Base-by-base conservation (phyloP, 768 basidiomycete species). In the Suillus alpinus region DNA sequence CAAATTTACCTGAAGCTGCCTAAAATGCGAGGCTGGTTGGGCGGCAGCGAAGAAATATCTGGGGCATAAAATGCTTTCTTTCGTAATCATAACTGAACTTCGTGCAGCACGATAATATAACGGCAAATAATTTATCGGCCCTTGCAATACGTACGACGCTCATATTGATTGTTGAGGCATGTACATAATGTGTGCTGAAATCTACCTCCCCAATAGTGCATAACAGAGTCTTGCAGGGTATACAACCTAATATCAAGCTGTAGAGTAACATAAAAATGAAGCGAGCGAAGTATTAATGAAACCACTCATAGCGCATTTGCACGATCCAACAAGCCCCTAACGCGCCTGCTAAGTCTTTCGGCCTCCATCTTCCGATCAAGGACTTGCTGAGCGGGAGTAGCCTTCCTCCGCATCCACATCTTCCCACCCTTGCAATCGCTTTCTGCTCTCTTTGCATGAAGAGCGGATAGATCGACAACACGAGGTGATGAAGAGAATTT, bases 351-450 rank as follows among this genome's bases (percentile, higher is more conserved):
- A 68, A 95, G 69, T 59, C 81, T 80, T 72, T 92, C 91, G 8
- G 83, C 92, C 73, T 93, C 86, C 79, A 83, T 74, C 75, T 86
- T 89, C 62, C 89, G 80, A 71, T 93, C 88, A 76, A 81, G 77
- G 10, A 97, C 80, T 69, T 95, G 94, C 63, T 91, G 84, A 31
- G 88, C 89, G 16, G 95, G 94, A 59, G 82, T 87, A 68, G 86
- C 83, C 79, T 88, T 92, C 78, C 82, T 85, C 32, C 91, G 89
- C 71, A 90, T 76, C 95, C 95, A 96, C 26, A 82, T 81, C 65
- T 81, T 81, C 39, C 78, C 80, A 56, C 59, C 61, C 65, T 72
- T 69, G 40, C 76, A 76, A 50, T 81, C 81, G 32, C 76, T 75
- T 63, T 85, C 80, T 46, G 75, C 75, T 26, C 85, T 75, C 68